Evolutionary conservation across 805 yeast genomes (phyloP), one percentile per base, ranked within the genome.

Genomic region (Metschnikowia henanensis): DNA sequence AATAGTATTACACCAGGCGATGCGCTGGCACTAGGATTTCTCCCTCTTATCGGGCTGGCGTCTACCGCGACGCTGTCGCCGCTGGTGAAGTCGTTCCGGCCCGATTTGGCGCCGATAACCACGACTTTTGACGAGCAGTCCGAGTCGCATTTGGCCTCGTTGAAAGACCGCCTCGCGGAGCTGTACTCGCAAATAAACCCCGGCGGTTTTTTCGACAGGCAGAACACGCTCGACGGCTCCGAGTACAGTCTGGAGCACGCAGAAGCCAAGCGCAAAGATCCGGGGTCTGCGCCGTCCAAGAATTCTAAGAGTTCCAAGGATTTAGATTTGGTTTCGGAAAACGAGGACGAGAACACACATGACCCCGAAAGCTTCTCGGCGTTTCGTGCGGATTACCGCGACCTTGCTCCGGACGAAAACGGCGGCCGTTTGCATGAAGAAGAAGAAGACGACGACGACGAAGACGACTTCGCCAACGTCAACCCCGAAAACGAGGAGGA

Each of bases 401-500:
- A n/a, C n/a, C n/a, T n/a, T n/a, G n/a, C n/a, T n/a, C n/a, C n/a
- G n/a, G 46, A 30, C 12, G 39, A 29, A 10, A 26, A 30, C 3
- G 23, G 21, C 4, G 31, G 19, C 13, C 30, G 18, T 5, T 58
- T 53, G 19, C 60, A 57, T 13, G 54, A 53, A 15, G 42, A 42
- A 20, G 56, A 50, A 13, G 56, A 55, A 3, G 57, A 44, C 3
- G 51, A 46, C 15, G 64, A 57, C 23, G 63, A 60, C 6, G 57
- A 56, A 18, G 49, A 50, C 25, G 61, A 54, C 17, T 55, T 55
- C 18, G 49, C 32, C 10, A 44, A 39, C 17, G 50, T 52, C 15
- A 51, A 58, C 29, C 50, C 68, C 9, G 60, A 52, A 16, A 51
- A 59, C 41, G 86, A 81, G 55, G 86, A 81, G 56, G 72, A 66